Percentiles rank a stretch among this genome's conserved stretches.
phyloP scores from a whole-genome alignment of 768 basidiomycete genomes.

The Mycena kentingensis region DNA sequence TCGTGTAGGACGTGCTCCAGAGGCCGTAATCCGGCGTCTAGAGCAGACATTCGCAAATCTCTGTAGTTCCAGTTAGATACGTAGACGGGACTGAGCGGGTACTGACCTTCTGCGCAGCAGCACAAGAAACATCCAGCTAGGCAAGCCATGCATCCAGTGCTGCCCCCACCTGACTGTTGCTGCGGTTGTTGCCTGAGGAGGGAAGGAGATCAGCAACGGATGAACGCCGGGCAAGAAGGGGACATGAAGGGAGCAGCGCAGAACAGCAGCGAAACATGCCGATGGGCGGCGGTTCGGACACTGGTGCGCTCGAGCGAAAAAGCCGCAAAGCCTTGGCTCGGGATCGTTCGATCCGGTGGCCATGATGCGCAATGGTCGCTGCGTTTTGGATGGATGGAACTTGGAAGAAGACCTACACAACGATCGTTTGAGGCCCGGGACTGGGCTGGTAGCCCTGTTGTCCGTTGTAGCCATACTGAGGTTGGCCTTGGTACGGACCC shows the following conservation, averaged over 20 bases:
- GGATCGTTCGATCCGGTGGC: no score
- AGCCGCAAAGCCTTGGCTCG: no score
- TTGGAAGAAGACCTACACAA: slow-evolving; percentile 59
- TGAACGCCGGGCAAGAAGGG: background rate
- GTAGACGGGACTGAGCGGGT: slow-evolving; percentile 7
- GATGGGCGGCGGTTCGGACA: background rate
- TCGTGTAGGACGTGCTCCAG: no score
- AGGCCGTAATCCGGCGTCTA: no score
- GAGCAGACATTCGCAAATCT: slow-evolving; percentile 77
- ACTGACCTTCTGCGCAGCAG: slow-evolving; percentile 74
- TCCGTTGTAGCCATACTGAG: no score
- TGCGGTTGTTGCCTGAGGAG: slow-evolving; percentile 50
- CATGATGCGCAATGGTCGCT: no score
- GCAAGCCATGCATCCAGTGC: slow-evolving; percentile 61
- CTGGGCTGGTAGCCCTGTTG: slow-evolving; percentile 60
- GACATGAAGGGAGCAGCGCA: no score
- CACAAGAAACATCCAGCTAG: slow-evolving; percentile 64
- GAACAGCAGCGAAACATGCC: background rate
- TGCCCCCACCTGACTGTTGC: slow-evolving; percentile 46
- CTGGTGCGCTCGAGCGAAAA: no score
- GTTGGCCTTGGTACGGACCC: slow-evolving; percentile 37
- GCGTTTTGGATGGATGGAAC: no score
- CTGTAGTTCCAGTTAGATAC: slow-evolving; percentile 27
- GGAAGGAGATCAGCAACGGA: slow-evolving; percentile 3
- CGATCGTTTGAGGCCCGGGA: slow-evolving; percentile 71